Conservation (phyloP, 2,329 filamentous ascomycete species). For the Curvularia lunata region DNA sequence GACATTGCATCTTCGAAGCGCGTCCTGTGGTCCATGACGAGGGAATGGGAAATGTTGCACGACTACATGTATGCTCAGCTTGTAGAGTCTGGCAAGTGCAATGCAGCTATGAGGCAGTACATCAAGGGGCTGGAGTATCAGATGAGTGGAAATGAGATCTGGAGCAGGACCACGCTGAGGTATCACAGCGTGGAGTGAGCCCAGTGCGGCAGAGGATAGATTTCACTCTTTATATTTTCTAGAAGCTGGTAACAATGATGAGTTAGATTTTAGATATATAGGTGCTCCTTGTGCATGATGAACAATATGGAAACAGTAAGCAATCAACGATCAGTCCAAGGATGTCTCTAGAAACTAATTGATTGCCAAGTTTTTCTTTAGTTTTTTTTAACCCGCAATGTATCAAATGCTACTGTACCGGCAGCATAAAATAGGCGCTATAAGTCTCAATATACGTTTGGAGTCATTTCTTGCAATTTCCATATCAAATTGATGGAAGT, state of each 20-base stretch:
- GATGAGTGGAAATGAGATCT: constrained; percentile 47
- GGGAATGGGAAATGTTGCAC: constrained; percentile 45
- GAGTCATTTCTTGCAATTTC: no score
- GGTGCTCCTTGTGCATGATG: no score
- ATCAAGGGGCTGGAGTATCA: constrained; percentile 46
- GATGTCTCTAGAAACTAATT: no score
- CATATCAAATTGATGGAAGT: no score
- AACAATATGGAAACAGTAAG: no score
- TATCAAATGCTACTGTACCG: no score
- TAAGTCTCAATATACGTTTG: no score
- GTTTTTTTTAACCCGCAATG: no score
- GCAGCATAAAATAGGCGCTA: no score
- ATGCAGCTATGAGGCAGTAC: constrained; percentile 23
- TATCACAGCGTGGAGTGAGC: constrained; percentile 5
- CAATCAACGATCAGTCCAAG: no score
- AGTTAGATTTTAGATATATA: no score
- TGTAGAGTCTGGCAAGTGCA: constrained; percentile 1
- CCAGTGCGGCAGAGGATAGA: background rate
- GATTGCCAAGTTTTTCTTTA: no score
- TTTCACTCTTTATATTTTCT: background rate
- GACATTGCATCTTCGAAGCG: constrained; percentile 31
- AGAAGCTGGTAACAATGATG: background rate
- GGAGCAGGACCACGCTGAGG: constrained; percentile 35
- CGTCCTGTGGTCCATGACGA: constrained; percentile 38
- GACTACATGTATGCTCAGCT: constrained; percentile 17